phyloP scores from a whole-genome alignment of 176 grass and related monocot genomes.

The Aegilops tauschii region DNA sequence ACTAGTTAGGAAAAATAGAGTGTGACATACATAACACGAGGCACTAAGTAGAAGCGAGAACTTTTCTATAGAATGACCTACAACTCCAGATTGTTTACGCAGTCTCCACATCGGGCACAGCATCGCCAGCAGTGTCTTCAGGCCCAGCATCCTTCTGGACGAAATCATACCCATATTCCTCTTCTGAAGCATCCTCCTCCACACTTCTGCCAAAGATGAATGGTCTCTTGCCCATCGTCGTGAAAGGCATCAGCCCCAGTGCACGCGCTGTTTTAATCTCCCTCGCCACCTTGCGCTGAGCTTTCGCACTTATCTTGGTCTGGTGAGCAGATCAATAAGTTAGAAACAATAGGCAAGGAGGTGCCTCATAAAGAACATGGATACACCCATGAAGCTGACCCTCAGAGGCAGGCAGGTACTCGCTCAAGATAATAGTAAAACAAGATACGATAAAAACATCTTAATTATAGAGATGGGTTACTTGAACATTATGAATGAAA shows the following conservation, averaged over 20 bases:
- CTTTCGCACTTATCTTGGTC: constrained; percentile 93
- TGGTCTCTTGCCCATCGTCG: constrained; percentile 78
- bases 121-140: background rate
- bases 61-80: background rate
- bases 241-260: constrained; percentile 89
- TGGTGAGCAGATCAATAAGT: constrained; percentile 21
- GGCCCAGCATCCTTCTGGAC: constrained; percentile 15
- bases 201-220: constrained; percentile 71
- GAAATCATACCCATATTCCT: constrained; percentile 42
- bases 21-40: background rate
- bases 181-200: constrained; percentile 43
- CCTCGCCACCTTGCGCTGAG: constrained; percentile 86
- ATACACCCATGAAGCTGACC: background rate
- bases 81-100: background rate
- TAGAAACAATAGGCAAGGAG: background rate
- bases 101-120: constrained; percentile 12
- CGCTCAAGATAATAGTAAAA: background rate
- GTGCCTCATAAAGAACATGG: background rate
- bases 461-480: background rate
- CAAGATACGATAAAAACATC: background rate
- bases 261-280: constrained; percentile 91
- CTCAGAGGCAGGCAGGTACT: background rate
- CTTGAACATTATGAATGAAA: background rate
- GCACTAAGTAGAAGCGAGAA: background rate
- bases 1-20: background rate